These are phyloP conservation scores for Hypoxylon sp. DNA, from an alignment of 2,329 filamentous ascomycete species.

Conservation along the genomic window DNA sequence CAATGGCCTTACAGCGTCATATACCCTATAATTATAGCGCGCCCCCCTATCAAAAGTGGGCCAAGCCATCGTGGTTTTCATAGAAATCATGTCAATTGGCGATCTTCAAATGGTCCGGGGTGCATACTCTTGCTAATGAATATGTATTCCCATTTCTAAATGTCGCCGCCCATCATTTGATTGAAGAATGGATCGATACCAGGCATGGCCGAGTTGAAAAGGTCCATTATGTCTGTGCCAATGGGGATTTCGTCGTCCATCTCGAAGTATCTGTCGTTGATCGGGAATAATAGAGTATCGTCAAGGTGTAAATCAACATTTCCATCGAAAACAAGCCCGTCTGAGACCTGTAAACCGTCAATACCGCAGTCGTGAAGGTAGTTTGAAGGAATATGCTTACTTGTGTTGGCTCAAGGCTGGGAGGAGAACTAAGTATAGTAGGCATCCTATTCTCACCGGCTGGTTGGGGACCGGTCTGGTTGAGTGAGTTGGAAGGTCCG, in stretches of 20 bases:
- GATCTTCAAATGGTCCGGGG: no score
- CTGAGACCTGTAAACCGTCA: slow-evolving; percentile 17
- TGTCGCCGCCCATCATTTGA: slow-evolving; percentile 16
- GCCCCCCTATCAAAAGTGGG: no score
- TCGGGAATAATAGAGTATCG: slow-evolving; percentile 39
- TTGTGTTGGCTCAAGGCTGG: slow-evolving; percentile 11
- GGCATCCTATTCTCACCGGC: slow-evolving; percentile 6
- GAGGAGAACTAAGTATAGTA: slow-evolving; percentile 5
- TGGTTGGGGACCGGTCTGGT: slow-evolving; percentile 1
- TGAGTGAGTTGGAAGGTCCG: slow-evolving; percentile 20
- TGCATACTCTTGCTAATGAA: background rate
- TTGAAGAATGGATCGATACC: slow-evolving; percentile 53
- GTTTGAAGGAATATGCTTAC: background rate
- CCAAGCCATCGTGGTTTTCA: no score
- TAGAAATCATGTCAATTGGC: no score
- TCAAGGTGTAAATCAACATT: slow-evolving; percentile 16
- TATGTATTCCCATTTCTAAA: slow-evolving; percentile 3
- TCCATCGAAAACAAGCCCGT: slow-evolving; percentile 17
- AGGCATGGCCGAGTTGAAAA: slow-evolving; percentile 49
- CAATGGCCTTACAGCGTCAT: no score
- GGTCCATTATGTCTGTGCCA: slow-evolving; percentile 50
- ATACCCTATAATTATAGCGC: no score
- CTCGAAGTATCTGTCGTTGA: slow-evolving; percentile 30
- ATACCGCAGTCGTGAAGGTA: background rate
- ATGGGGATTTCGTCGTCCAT: slow-evolving; percentile 30